Percentiles rank a stretch among this genome's conserved stretches.
Evolutionary conservation across 139 green algal genomes (phyloP).

Genomic region (Gonium pectorale): DNA sequence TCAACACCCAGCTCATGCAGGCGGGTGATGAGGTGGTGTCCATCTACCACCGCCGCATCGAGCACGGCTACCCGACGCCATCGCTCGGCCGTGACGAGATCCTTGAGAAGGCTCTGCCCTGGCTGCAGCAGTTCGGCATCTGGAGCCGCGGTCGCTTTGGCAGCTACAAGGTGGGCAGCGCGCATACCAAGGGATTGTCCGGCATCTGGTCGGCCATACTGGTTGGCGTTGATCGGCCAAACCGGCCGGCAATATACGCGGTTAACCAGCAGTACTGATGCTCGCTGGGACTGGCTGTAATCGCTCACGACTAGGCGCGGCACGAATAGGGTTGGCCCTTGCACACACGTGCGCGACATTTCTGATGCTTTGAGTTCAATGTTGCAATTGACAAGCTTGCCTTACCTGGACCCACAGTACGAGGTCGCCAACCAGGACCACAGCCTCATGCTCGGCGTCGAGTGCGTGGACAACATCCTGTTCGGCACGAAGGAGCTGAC

Average conservation of each 20-base stretch:
- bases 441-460: constrained; percentile 91
- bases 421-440: constrained; percentile 95
- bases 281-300: no score
- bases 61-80: constrained; percentile 93
- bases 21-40: constrained; percentile 82
- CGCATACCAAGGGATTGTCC: no score
- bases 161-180: constrained; percentile 81
- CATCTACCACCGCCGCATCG: constrained; percentile 86
- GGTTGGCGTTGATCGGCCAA: no score
- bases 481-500: constrained; percentile 88
- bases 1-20: constrained; percentile 81
- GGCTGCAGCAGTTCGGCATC: constrained; percentile 82
- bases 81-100: constrained; percentile 81
- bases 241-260: no score
- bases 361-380: no score
- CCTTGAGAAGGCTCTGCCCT: constrained; percentile 88
- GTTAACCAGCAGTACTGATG: no score
- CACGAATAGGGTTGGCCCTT: no score
- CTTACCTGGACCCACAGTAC: constrained; percentile 67
- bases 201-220: no score
- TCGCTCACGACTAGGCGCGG: no score
- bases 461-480: constrained; percentile 91
- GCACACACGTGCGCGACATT: no score
- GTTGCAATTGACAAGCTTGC: no score
- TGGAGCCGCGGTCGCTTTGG: constrained; percentile 92